Evolutionary conservation across 768 basidiomycete genomes (phyloP).

Genomic region (Boletus rubescentipes): DNA sequence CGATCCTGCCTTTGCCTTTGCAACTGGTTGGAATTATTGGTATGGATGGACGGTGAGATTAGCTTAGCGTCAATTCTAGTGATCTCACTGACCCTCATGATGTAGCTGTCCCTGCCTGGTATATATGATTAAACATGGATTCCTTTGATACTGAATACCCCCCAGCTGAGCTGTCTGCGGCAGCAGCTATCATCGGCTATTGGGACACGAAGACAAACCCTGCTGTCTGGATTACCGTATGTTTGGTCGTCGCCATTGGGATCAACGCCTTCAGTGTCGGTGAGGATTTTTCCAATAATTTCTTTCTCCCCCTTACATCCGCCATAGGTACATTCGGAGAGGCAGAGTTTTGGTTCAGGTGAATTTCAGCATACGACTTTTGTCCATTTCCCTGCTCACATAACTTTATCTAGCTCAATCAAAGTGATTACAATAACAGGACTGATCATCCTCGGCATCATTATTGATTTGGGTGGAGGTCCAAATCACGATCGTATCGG

Average conservation of each 20-base stretch:
- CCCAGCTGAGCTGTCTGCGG: conserved; percentile 3
- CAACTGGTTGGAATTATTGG: conserved; percentile 6
- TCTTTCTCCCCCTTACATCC: background rate
- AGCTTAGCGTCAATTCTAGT: background rate
- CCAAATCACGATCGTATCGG: conserved; percentile 3
- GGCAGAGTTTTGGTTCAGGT: conserved; percentile 9
- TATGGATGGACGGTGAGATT: background rate
- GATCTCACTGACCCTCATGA: background rate
- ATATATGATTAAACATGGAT: background rate
- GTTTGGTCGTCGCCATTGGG: background rate
- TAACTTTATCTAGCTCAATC: background rate
- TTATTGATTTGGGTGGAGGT: conserved; percentile 5
- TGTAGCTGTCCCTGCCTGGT: background rate
- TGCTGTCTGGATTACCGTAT: background rate
- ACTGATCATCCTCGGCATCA: conserved; percentile 2
- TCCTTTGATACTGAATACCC: background rate
- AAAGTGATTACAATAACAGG: background rate
- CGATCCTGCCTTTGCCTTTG: conserved; percentile 5
- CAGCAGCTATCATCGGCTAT: background rate
- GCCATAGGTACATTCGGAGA: conserved; percentile 5
- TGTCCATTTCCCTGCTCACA: background rate
- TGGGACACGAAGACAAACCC: background rate
- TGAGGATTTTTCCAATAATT: background rate
- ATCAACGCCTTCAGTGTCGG: conserved; percentile 1
- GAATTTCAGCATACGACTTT: no score